Base-by-base conservation (phyloP, 768 basidiomycete species). In the Pisolithus microcarpus region DNA sequence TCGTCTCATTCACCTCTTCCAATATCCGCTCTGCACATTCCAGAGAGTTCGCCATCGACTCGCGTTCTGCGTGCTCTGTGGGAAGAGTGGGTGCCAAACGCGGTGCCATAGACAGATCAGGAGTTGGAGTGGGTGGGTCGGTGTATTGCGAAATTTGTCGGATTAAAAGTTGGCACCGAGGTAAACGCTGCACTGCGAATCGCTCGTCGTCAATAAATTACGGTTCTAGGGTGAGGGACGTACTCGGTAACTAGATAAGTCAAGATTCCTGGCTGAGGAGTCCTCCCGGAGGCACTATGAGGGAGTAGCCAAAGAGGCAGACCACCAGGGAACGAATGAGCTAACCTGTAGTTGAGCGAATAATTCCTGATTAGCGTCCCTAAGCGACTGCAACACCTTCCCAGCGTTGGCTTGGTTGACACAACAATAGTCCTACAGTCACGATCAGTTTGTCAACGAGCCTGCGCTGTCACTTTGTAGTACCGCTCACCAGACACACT, bases 191-290 rank as follows among this genome's bases (percentile, higher is more conserved):
- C n/a, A n/a, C n/a, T n/a, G n/a, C n/a, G n/a, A n/a, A n/a, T n/a
- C n/a, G n/a, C n/a, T n/a, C n/a, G n/a, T n/a, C n/a, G n/a, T n/a
- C n/a, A n/a, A n/a, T n/a, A n/a, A n/a, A n/a, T n/a, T n/a, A n/a
- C n/a, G n/a, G n/a, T n/a, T n/a, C n/a, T n/a, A n/a, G n/a, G n/a
- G n/a, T n/a, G n/a, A n/a, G n/a, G n/a, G n/a, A n/a, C n/a, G n/a
- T n/a, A n/a, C n/a, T n/a, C n/a, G n/a, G 65, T 93, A 96, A 58
- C 91, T 92, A 1, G 93, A 90, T 19, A 97, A 66, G 61, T 97
- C 92, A 11, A 97, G 68, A 59, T 84, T 91, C 44, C 93, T 77
- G 3, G 83, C 82, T 2, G 78, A 68, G 0, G 90, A 85, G 49
- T 87, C 84, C 53, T 91, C 86, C 48, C 91, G 79, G 24, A 93